Conservation (phyloP, 768 basidiomycete species). For the Mrakia hoshinonis region DNA sequence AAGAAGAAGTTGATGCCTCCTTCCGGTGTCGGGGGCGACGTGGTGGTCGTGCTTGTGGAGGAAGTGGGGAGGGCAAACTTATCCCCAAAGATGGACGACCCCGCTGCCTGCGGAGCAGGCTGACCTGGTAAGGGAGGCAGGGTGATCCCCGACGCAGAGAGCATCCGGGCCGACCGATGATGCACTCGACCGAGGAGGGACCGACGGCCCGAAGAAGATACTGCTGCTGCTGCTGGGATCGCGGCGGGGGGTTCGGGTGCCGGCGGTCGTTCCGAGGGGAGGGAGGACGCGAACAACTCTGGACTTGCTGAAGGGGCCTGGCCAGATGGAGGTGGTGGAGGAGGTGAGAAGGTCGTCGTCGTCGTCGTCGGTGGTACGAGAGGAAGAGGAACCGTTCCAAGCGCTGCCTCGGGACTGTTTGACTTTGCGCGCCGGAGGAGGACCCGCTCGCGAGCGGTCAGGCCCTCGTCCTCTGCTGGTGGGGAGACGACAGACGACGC, state of each 20-base stretch:
- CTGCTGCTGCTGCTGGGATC: too few relatives aligned
- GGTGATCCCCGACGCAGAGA: slow-evolving; percentile 2
- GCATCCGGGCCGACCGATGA: slow-evolving; percentile 2
- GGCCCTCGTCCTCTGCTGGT: not conserved
- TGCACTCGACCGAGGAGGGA: slow-evolving; percentile 5
- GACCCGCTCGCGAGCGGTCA: not conserved
- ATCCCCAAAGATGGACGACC: not conserved
- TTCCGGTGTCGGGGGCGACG: not conserved
- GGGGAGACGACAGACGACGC: not conserved
- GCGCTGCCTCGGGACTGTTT: not conserved
- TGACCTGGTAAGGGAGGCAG: not conserved
- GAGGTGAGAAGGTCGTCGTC: too few relatives aligned
- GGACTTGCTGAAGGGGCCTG: not conserved
- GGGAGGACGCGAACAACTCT: not conserved
- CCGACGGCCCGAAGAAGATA: not conserved
- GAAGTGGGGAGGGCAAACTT: not conserved
- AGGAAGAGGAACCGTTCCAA: not conserved
- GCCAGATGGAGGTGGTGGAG: not conserved
- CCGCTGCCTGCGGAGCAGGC: not conserved
- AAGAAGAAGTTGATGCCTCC: slow-evolving; percentile 12
- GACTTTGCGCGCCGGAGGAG: not conserved
- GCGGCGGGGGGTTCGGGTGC: not conserved
- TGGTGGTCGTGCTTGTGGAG: not conserved
- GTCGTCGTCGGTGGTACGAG: too few relatives aligned
- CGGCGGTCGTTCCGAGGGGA: not conserved